These are phyloP conservation scores for Colletotrichum lentis DNA, from an alignment of 2,329 filamentous ascomycete species.

Conservation along the genomic window DNA sequence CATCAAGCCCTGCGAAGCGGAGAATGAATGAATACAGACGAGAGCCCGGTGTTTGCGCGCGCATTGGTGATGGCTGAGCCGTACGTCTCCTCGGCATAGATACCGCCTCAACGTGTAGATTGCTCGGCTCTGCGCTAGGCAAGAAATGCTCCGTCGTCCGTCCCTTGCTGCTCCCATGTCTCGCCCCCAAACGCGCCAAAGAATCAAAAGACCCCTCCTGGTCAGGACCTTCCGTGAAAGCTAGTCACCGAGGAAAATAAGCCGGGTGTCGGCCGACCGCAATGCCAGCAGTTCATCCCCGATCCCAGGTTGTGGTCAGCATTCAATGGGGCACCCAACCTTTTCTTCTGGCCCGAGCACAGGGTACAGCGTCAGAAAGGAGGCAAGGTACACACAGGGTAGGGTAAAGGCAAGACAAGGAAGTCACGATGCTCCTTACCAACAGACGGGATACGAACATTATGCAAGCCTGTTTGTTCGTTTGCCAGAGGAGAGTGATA, in stretches of 20 bases:
- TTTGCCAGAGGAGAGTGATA: background rate
- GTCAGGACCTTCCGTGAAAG: background rate
- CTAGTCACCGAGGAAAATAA: background rate
- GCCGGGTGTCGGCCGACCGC: conserved; percentile 12
- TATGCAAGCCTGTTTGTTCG: background rate
- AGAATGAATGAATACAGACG: background rate
- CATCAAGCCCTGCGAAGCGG: conserved; percentile 1
- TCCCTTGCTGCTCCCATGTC: conserved; percentile 25
- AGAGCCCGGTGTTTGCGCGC: background rate
- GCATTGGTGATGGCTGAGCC: conserved; percentile 8
- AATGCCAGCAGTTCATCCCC: conserved; percentile 30
- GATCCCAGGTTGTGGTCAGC: background rate
- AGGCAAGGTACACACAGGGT: background rate
- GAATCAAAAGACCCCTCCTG: background rate
- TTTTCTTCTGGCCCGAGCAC: background rate
- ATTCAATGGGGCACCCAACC: background rate
- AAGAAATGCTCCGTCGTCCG: conserved; percentile 12
- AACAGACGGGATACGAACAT: conserved; percentile 8
- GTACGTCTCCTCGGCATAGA: background rate
- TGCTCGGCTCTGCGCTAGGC: conserved; percentile 2
- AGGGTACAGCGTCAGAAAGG: background rate
- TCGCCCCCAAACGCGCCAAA: conserved; percentile 12
- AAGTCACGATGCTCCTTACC: background rate
- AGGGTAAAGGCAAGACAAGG: background rate
- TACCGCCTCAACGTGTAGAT: background rate